phyloP scores from a whole-genome alignment of 495 filamentous ascomycete genomes.

The Aspergillus ellipticus region DNA sequence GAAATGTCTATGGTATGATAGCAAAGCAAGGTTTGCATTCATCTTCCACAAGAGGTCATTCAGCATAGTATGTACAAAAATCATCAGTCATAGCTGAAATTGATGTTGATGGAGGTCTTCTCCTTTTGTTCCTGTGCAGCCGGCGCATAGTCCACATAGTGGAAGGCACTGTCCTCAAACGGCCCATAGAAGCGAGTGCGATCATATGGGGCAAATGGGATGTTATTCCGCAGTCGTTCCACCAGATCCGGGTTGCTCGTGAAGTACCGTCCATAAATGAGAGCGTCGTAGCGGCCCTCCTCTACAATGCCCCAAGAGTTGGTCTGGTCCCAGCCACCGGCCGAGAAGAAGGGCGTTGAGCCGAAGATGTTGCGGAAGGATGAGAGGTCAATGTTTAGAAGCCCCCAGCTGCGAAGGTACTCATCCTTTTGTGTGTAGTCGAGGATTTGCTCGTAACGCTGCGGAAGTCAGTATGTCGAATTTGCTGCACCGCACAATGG shows the following conservation, averaged over 20 bases:
- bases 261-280: constrained; percentile 22
- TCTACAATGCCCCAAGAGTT: constrained; percentile 46
- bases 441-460: constrained; percentile 50
- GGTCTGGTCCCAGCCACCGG: constrained; percentile 45
- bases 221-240: constrained; percentile 13
- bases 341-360: constrained; percentile 45
- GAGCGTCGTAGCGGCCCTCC: constrained; percentile 37
- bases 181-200: constrained; percentile 25
- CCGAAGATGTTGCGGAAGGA: constrained; percentile 44
- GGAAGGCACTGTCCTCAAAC: constrained; percentile 32
- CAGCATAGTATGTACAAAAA: background rate
- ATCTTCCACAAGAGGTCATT: too few relatives aligned
- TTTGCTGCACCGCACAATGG: background rate
- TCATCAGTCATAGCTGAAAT: background rate
- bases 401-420: constrained; percentile 42
- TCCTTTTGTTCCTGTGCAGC: constrained; percentile 13
- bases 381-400: constrained; percentile 34
- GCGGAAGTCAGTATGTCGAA: background rate
- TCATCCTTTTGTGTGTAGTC: constrained; percentile 42
- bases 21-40: too few relatives aligned
- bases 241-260: constrained; percentile 25
- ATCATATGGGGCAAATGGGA: constrained; percentile 18
- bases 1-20: background rate
- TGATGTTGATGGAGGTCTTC: background rate
- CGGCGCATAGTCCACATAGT: constrained; percentile 29